phyloP scores from a whole-genome alignment of 768 basidiomycete genomes.

The Trametes maxima region DNA sequence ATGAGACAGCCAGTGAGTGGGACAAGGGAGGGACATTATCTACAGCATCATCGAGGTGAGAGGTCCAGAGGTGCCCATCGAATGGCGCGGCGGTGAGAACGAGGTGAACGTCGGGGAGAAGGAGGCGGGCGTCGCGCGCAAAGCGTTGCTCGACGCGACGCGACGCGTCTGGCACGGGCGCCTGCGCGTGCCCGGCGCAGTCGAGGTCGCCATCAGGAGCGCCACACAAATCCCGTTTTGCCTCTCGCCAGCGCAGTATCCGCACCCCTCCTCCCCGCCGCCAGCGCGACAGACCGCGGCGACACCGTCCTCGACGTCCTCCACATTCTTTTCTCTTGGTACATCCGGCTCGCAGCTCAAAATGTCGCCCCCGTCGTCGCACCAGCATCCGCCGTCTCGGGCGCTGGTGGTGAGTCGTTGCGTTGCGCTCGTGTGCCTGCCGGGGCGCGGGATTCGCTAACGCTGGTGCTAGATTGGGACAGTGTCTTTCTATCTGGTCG shows the following conservation, averaged over 20 bases:
- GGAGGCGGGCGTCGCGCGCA: background rate
- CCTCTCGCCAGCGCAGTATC: conserved; percentile 16
- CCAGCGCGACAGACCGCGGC: conserved; percentile 2
- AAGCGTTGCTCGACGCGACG: conserved; percentile 21
- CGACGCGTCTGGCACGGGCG: conserved; percentile 22
- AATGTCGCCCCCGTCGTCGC: conserved; percentile 18
- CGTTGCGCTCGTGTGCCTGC: background rate
- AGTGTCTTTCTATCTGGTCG: conserved; percentile 86
- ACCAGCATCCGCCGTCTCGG: conserved; percentile 41
- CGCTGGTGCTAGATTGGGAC: conserved; percentile 58
- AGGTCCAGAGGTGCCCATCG: too few species aligned
- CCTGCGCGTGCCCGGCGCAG: background rate
- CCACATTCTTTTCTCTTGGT: background rate
- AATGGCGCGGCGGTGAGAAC: too few species aligned
- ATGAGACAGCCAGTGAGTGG: too few species aligned
- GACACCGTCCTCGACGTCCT: background rate
- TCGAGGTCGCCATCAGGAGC: conserved; percentile 2
- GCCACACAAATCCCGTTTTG: conserved; percentile 17
- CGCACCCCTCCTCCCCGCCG: background rate
- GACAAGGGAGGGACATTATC: too few species aligned
- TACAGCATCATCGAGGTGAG: too few species aligned
- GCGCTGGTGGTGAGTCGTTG: conserved; percentile 45
- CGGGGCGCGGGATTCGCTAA: background rate
- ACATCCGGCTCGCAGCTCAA: background rate
- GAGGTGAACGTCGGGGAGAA: too few species aligned